Conservation (phyloP, 1,284 basidiomycete species). For the Apiotrichum sp. region DNA sequence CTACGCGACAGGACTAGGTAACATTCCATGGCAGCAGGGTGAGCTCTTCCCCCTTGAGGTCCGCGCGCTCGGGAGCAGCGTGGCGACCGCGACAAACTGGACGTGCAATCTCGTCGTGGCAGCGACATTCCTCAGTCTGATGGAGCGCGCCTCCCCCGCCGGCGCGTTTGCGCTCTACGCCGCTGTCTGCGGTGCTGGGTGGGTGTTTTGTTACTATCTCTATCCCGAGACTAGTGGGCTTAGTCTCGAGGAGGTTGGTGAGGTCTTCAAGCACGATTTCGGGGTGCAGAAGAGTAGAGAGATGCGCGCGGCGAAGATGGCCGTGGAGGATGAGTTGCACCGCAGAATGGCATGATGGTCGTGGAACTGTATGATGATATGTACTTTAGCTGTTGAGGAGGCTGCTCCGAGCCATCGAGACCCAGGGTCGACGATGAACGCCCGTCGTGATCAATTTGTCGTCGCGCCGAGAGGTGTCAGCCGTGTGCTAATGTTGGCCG, state of each 20-base stretch:
- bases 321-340: too few species aligned
- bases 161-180: slow-evolving; percentile 44
- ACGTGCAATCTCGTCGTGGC: slow-evolving; percentile 65
- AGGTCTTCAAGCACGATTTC: slow-evolving; percentile 42
- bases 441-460: too few species aligned
- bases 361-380: too few species aligned
- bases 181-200: slow-evolving; percentile 36
- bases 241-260: slow-evolving; percentile 45
- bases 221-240: slow-evolving; percentile 46
- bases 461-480: too few species aligned
- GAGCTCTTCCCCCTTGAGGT: slow-evolving; percentile 44
- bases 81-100: slow-evolving; percentile 42
- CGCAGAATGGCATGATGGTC: too few species aligned
- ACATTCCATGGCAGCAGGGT: slow-evolving; percentile 55
- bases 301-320: too few species aligned
- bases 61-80: slow-evolving; percentile 36
- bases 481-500: too few species aligned
- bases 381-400: too few species aligned
- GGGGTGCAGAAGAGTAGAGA: slow-evolving; percentile 42
- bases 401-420: too few species aligned
- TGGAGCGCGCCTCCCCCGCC: slow-evolving; percentile 55
- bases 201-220: slow-evolving; percentile 44
- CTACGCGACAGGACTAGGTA: slow-evolving; percentile 68
- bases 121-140: slow-evolving; percentile 71
- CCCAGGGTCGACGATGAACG: too few species aligned